Conservation (phyloP, 1,284 basidiomycete genomes). For the Leccinum angustisporum region DNA sequence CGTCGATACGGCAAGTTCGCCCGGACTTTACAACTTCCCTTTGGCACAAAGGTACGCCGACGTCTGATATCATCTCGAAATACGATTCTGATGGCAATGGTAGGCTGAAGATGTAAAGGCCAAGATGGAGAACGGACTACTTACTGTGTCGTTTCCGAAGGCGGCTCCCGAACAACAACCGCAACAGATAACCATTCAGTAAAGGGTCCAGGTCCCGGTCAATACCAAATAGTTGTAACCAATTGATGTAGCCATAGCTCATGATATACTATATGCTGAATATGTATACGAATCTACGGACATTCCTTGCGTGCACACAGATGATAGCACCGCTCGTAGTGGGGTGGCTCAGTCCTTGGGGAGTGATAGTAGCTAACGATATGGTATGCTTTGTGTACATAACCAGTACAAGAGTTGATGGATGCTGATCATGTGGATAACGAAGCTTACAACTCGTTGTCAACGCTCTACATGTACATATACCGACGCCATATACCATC, state of each 20-base stretch:
- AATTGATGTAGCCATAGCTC: background rate
- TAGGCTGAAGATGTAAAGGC: conserved; percentile 11
- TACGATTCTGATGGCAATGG: background rate
- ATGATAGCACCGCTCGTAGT: too few relatives aligned
- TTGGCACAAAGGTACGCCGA: conserved; percentile 8
- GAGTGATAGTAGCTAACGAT: too few relatives aligned
- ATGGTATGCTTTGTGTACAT: too few relatives aligned
- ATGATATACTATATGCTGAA: too few relatives aligned
- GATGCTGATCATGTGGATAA: background rate
- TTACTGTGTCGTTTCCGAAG: background rate
- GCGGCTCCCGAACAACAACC: background rate
- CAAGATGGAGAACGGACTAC: conserved; percentile 9
- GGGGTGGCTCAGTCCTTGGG: too few relatives aligned
- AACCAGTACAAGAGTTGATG: background rate
- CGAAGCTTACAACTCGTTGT: too few relatives aligned
- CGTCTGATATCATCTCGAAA: too few relatives aligned
- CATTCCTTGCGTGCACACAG: too few relatives aligned
- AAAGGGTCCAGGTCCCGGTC: background rate
- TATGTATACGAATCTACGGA: background rate
- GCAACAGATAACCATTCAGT: conserved; percentile 8
- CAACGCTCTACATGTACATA: too few relatives aligned
- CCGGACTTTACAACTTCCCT: conserved; percentile 3
- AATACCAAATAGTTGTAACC: background rate
- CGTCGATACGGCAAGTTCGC: conserved; percentile 19
- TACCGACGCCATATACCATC: too few relatives aligned